Conservation (phyloP, 208 protist genomes). For the Crithidia bombi region DNA sequence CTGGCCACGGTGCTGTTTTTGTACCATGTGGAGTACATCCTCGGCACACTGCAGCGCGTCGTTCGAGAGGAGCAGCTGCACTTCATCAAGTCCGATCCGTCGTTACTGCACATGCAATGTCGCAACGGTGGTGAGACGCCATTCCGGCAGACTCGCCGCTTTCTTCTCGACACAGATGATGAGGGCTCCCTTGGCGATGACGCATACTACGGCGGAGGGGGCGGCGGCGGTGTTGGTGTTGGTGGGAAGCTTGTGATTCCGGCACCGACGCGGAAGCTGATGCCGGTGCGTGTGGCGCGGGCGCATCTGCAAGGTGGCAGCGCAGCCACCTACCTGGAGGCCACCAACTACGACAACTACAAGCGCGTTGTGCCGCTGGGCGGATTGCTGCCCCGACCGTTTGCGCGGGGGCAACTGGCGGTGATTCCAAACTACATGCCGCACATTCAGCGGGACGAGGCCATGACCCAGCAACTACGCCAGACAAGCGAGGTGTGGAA, state of each 20-base stretch:
- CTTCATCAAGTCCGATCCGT: constrained; percentile 62
- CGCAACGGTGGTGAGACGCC: background rate
- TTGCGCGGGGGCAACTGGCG: constrained; percentile 38
- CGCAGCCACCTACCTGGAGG: constrained; percentile 51
- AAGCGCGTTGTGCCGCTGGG: constrained; percentile 64
- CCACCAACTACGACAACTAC: constrained; percentile 80
- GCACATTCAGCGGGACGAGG: constrained; percentile 51
- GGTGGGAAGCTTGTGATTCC: background rate
- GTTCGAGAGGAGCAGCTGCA: constrained; percentile 77
- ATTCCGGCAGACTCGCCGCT: background rate
- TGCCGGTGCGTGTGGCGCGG: constrained; percentile 18
- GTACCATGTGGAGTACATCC: constrained; percentile 73
- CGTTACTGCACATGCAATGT: constrained; percentile 1
- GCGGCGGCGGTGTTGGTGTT: background rate
- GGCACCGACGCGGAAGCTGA: constrained; percentile 18
- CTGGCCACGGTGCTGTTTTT: constrained; percentile 84
- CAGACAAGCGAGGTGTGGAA: background rate
- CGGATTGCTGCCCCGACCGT: constrained; percentile 67
- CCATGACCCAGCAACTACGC: constrained; percentile 26
- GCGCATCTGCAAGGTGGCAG: constrained; percentile 8
- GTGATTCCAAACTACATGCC: constrained; percentile 63
- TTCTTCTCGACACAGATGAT: background rate
- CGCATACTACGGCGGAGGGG: background rate
- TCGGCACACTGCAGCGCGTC: constrained; percentile 69
- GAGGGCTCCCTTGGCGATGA: background rate